These are phyloP conservation scores for Artemisia annua DNA, from an alignment of 129 eudicot genomes.

Conservation along the genomic window DNA sequence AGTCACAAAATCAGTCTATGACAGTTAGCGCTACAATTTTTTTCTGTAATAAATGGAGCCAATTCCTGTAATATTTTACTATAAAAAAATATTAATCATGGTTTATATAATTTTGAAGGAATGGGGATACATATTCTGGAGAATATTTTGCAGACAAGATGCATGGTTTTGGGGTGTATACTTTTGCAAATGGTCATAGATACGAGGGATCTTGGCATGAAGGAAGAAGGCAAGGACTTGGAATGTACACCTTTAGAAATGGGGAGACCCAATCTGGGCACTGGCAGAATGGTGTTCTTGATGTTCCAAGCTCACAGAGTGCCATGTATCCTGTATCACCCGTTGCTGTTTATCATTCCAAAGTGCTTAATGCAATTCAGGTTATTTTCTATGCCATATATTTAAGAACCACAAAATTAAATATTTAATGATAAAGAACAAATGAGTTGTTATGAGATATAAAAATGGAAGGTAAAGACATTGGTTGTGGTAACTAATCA, in stretches of 20 bases:
- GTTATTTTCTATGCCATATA: conserved; percentile 28
- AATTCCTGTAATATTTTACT: neutral
- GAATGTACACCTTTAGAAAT: conserved; percentile 86
- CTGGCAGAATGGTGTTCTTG: conserved; percentile 92
- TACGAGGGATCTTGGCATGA: conserved; percentile 99
- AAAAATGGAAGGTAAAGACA: neutral
- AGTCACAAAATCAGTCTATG: neutral
- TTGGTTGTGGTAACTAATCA: neutral
- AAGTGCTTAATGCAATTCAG: conserved; percentile 91
- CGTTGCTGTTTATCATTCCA: conserved; percentile 88
- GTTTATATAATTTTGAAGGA: conserved; percentile 37
- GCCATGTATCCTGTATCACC: conserved; percentile 72
- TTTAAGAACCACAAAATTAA: neutral
- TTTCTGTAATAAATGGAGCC: neutral
- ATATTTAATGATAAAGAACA: neutral
- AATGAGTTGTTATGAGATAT: too few relatives aligned
- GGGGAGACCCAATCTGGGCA: conserved; percentile 97
- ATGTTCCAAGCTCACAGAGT: conserved; percentile 84
- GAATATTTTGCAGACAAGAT: conserved; percentile 98
- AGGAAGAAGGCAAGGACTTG: conserved; percentile 96
- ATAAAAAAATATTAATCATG: neutral
- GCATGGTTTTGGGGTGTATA: conserved; percentile 97
- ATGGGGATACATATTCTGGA: conserved; percentile 90
- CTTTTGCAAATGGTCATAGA: conserved; percentile 86
- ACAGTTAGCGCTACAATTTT: neutral